phyloP scores from a whole-genome alignment of 2,329 filamentous ascomycete species.

The Pseudogymnoascus sp. region DNA sequence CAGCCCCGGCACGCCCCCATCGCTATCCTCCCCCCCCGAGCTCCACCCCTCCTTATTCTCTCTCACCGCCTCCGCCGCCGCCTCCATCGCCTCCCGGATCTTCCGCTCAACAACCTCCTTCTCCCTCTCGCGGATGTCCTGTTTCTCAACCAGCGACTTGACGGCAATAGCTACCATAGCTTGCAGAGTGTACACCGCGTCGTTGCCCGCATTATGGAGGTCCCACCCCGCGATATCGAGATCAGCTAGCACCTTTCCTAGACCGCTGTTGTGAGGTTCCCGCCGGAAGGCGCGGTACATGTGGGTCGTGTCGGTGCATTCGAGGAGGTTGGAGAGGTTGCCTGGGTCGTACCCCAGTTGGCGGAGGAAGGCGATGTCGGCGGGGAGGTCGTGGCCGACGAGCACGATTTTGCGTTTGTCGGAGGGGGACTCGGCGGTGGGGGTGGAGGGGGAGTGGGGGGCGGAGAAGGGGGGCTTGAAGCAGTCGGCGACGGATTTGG shows the following conservation, averaged over 20 bases:
- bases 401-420: conserved; percentile 55
- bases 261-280: conserved; percentile 42
- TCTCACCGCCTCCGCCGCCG: conserved; percentile 9
- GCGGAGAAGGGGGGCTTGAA: conserved; percentile 50
- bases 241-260: conserved; percentile 53
- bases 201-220: conserved; percentile 84
- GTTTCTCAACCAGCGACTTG: conserved; percentile 18
- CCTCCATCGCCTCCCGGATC: conserved; percentile 12
- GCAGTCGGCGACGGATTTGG: conserved; percentile 40
- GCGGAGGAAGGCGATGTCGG: conserved; percentile 62
- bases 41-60: conserved; percentile 19
- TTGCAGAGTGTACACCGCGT: conserved; percentile 71
- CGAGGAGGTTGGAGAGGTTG: conserved; percentile 46
- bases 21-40: conserved; percentile 20
- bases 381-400: conserved; percentile 64
- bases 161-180: conserved; percentile 59
- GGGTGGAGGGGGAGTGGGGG: no score
- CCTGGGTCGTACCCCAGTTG: conserved; percentile 54
- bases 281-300: conserved; percentile 59
- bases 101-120: conserved; percentile 13
- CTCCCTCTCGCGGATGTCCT: background rate
- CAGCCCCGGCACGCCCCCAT: background rate
- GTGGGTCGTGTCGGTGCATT: conserved; percentile 62
- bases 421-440: background rate
- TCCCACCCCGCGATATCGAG: conserved; percentile 55